Evolutionary conservation across 768 basidiomycete species (phyloP).

Genomic region (Hebeloma cylindrosporum): DNA sequence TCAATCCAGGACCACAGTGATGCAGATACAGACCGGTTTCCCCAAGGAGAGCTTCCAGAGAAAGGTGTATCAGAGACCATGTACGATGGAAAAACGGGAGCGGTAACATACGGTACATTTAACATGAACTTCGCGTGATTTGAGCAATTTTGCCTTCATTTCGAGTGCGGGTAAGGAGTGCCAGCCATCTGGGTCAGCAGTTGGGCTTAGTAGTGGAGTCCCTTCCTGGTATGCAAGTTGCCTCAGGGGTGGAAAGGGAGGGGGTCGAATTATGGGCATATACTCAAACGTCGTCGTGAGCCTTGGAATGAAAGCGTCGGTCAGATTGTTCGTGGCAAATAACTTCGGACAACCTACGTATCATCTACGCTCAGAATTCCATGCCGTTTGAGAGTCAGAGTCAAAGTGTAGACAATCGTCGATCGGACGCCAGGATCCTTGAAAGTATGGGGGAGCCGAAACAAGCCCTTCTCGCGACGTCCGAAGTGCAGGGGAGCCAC

Average conservation of each 20-base stretch:
- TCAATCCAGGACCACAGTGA: background rate
- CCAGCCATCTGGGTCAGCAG: slow-evolving; percentile 44
- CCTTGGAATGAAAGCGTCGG: too few relatives aligned
- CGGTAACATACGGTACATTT: slow-evolving; percentile 33
- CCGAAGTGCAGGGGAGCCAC: slow-evolving; percentile 18
- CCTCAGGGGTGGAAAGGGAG: slow-evolving; percentile 32
- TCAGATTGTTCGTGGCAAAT: background rate
- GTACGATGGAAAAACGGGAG: slow-evolving; percentile 1
- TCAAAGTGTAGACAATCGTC: slow-evolving; percentile 36
- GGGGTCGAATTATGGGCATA: slow-evolving; percentile 32
- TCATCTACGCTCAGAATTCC: slow-evolving; percentile 29
- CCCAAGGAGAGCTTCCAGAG: slow-evolving; percentile 35
- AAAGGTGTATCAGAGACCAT: background rate
- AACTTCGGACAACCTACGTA: slow-evolving; percentile 27
- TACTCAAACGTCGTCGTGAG: slow-evolving; percentile 31
- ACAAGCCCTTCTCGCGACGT: slow-evolving; percentile 20
- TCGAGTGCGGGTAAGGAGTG: slow-evolving; percentile 24
- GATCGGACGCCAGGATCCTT: slow-evolving; percentile 34
- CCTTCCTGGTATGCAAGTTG: slow-evolving; percentile 38
- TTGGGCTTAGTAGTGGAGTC: slow-evolving; percentile 35
- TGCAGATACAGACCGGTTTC: slow-evolving; percentile 34
- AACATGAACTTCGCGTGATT: slow-evolving; percentile 26
- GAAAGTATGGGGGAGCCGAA: slow-evolving; percentile 37
- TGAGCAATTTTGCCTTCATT: slow-evolving; percentile 33
- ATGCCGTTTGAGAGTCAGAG: slow-evolving; percentile 29